These are phyloP conservation scores for Isoetes engelmannii DNA, from an alignment of 83 land plant species.

Conservation along the genomic window DNA sequence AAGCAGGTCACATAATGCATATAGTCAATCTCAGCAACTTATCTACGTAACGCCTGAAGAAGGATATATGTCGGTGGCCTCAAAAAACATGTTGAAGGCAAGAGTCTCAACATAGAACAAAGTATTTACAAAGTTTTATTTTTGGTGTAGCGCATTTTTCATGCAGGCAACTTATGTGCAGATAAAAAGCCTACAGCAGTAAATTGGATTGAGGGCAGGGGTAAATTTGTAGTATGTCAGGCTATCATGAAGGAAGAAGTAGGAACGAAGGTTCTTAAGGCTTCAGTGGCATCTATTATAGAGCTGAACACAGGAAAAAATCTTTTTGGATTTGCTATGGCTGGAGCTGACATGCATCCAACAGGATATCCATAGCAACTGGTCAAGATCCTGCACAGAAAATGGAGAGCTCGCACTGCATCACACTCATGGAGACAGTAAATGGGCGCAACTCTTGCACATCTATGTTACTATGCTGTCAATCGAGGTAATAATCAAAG, in stretches of 20 bases:
- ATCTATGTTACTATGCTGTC: slow-evolving; percentile 26
- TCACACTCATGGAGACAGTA: slow-evolving; percentile 19
- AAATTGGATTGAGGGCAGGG: slow-evolving; percentile 19
- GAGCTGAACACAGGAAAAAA: slow-evolving; percentile 31
- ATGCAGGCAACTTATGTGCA: slow-evolving; percentile 16
- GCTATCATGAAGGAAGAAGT: slow-evolving; percentile 19
- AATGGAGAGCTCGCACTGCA: slow-evolving; percentile 27
- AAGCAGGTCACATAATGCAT: too few relatives aligned
- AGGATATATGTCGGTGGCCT: too few relatives aligned
- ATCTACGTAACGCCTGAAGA: too few relatives aligned
- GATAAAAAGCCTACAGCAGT: slow-evolving; percentile 20
- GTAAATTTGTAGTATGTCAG: slow-evolving; percentile 22
- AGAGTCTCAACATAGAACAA: too few relatives aligned
- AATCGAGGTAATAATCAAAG: slow-evolving; percentile 30
- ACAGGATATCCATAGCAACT: slow-evolving; percentile 32
- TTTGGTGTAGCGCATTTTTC: not conserved
- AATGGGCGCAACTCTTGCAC: slow-evolving; percentile 14
- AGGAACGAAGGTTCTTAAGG: slow-evolving; percentile 17
- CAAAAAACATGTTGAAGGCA: too few relatives aligned
- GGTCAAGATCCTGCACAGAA: slow-evolving; percentile 32
- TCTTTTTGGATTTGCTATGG: slow-evolving; percentile 22
- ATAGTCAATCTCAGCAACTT: too few relatives aligned
- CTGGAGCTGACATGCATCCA: slow-evolving; percentile 32
- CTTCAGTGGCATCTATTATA: slow-evolving; percentile 24
- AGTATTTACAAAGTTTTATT: too few relatives aligned